A percentile compares a stretch with the other conserved stretches of the same genome.
Evolutionary conservation across 1,284 basidiomycete genomes (phyloP).

Genomic region (Cryptococcus wingfieldii): DNA sequence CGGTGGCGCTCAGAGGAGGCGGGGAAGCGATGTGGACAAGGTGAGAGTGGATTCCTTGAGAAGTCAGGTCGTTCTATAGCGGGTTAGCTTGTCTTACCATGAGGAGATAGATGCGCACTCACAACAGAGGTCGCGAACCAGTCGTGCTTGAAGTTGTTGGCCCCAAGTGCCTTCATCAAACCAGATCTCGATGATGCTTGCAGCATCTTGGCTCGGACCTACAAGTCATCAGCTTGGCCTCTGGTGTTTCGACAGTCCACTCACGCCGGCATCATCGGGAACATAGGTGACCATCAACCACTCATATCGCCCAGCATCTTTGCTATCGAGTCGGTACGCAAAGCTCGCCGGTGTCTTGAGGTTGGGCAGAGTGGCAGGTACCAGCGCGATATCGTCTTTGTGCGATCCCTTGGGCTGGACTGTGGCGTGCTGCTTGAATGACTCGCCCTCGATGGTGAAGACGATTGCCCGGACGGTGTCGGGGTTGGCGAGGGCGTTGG

Average conservation of each 20-base stretch:
- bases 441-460: constrained; percentile 45
- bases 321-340: constrained; percentile 43
- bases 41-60: constrained; percentile 65
- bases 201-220: constrained; percentile 66
- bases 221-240: constrained; percentile 1
- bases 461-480: constrained; percentile 40
- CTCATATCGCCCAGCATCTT: constrained; percentile 36
- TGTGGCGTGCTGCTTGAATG: constrained; percentile 34
- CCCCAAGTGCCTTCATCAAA: constrained; percentile 70
- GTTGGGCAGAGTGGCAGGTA: constrained; percentile 34
- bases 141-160: constrained; percentile 67
- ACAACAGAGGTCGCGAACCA: constrained; percentile 75
- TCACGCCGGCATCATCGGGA: constrained; percentile 47
- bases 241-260: constrained; percentile 6
- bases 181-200: constrained; percentile 79
- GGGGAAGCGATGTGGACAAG: constrained; percentile 67
- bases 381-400: constrained; percentile 41
- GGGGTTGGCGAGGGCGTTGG: constrained; percentile 26
- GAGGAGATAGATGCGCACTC: constrained; percentile 44
- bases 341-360: constrained; percentile 46
- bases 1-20: constrained; percentile 71
- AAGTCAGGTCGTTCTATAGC: constrained; percentile 46
- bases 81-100: not conserved
- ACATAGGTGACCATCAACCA: constrained; percentile 50
- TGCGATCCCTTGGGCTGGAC: constrained; percentile 32